Evolutionary conservation across 495 filamentous ascomycete genomes (phyloP).

Genomic region (Apiosordaria backusii): DNA sequence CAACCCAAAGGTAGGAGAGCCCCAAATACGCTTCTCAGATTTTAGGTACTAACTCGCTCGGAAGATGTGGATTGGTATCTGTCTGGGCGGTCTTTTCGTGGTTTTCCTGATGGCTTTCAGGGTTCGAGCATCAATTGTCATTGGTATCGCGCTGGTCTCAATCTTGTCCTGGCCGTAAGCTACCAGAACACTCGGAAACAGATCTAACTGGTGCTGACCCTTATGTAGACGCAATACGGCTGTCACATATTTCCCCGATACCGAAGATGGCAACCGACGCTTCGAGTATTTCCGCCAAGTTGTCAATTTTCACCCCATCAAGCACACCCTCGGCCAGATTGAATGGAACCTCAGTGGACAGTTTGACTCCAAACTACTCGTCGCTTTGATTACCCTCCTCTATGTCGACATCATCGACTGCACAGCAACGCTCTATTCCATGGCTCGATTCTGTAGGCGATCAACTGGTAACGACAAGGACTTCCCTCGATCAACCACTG

Average conservation of each 20-base stretch:
- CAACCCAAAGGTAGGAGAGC: conserved; percentile 57
- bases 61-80: conserved; percentile 72
- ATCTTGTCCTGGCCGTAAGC: conserved; percentile 74
- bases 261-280: conserved; percentile 55
- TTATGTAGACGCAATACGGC: conserved; percentile 55
- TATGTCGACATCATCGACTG: conserved; percentile 78
- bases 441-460: conserved; percentile 72
- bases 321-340: conserved; percentile 59
- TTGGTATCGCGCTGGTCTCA: conserved; percentile 77
- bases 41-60: conserved; percentile 16
- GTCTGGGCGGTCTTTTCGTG: conserved; percentile 73
- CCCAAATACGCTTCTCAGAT: background rate
- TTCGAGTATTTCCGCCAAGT: conserved; percentile 79
- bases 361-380: conserved; percentile 57
- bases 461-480: conserved; percentile 55
- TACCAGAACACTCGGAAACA: background rate
- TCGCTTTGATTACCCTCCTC: conserved; percentile 79
- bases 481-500: conserved; percentile 63
- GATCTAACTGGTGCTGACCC: conserved; percentile 8
- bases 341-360: conserved; percentile 59
- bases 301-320: conserved; percentile 72
- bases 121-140: conserved; percentile 73
- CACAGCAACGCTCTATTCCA: conserved; percentile 68
- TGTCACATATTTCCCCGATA: conserved; percentile 77
- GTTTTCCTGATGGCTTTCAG: conserved; percentile 75